Evolutionary conservation across 345 rosid genomes (phyloP).

Genomic region (Aurinia saxatilis): DNA sequence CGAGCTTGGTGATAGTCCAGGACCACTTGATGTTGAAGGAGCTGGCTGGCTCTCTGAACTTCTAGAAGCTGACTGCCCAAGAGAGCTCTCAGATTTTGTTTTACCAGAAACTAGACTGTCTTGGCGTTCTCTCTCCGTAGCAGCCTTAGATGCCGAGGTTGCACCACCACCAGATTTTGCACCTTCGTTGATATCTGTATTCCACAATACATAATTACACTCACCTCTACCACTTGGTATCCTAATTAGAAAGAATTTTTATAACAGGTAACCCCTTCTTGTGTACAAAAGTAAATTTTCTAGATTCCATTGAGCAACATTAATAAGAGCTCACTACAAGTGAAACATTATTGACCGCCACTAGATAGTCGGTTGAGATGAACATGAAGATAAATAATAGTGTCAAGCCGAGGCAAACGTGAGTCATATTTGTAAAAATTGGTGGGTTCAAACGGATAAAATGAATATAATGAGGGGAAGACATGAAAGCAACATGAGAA

Average conservation of each 20-base stretch:
- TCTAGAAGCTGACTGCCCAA: slow-evolving; percentile 51
- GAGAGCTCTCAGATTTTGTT: slow-evolving; percentile 33
- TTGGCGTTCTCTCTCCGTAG: slow-evolving; percentile 41
- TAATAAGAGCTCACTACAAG: not conserved
- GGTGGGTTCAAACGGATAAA: not conserved
- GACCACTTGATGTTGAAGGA: slow-evolving; percentile 39
- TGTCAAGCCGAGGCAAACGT: not conserved
- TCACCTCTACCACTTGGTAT: not conserved
- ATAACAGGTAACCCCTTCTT: slow-evolving; percentile 1
- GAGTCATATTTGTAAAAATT: not conserved
- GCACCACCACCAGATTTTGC: slow-evolving; percentile 30
- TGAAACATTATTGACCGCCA: not conserved
- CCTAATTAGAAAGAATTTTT: not conserved
- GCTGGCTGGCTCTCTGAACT: slow-evolving; percentile 41
- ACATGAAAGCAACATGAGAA: slow-evolving; percentile 1
- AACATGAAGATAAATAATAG: not conserved
- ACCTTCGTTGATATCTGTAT: slow-evolving; percentile 35
- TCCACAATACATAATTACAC: not conserved
- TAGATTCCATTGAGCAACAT: not conserved
- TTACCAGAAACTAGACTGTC: slow-evolving; percentile 36
- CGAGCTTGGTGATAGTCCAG: slow-evolving; percentile 75
- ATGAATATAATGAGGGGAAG: not conserved
- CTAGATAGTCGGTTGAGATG: slow-evolving; percentile 6
- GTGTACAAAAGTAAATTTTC: slow-evolving; percentile 8
- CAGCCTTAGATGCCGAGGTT: slow-evolving; percentile 30